Base-by-base conservation (phyloP, 192 early-diverging fungal genomes). In the Obelidium mucronatum region DNA sequence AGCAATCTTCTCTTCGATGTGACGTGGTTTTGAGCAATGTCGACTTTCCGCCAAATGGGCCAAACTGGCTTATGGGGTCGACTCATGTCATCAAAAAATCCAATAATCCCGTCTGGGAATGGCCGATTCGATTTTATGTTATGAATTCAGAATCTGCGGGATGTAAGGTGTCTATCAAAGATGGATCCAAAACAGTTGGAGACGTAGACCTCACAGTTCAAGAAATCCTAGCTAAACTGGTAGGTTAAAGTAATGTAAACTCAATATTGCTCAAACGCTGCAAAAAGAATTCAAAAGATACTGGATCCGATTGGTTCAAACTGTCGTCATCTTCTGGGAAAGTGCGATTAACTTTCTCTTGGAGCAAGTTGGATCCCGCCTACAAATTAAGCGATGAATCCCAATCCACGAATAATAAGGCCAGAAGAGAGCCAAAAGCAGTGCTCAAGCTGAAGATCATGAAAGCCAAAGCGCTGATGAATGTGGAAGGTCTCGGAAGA, bases 81-180 rank as follows among this genome's bases (percentile, higher is more conserved):
- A 93, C 95, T n/a, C 90, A 89, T 48, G 79, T 79, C 26, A 86
- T 90, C 64, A 93, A 89, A 64, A 87, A 90, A 70, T 94, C 89
- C 6, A 87, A 88, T 70, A 92, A 89, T 67, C 96, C 96, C 36
- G 86, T 89, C 35, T 97, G 93, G 93, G 90, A 93, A 59, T 82
- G 86, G 2, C 15, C 70, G 11, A 26, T 88, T 51, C 92, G 92
- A 65, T 64, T 91, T 2, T 95, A 94, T 80, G 83, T 95, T 40
- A 85, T 89, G n/a, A 92, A 97, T 76, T 82, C 91, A 63, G 84
- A 88, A 22, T 58, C 77, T 1, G 83, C 91, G 28, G 80, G 87
- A 30, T 85, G 93, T 52, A 79, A 74, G 5, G 84, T 96, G 70
- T 80, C 82, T 35, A 81, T 96, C 28, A 78, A 82, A 30, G 90